Percentiles rank a stretch among this genome's conserved stretches.
Evolutionary conservation across 257 asterid species (phyloP).

Genomic region (Solanum habrochaites): DNA sequence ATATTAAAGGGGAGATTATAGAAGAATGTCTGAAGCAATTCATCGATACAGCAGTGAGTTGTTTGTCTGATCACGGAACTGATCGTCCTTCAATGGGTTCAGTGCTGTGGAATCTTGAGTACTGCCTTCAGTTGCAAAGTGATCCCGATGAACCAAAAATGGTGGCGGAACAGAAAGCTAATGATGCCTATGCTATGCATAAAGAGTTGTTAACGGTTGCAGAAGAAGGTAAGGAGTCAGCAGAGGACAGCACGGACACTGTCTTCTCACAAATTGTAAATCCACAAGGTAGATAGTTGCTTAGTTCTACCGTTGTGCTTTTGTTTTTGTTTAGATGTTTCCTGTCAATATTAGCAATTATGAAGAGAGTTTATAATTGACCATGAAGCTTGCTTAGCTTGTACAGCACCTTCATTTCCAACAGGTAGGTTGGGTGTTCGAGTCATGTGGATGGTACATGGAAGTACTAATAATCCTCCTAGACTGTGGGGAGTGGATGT

Average conservation of each 20-base stretch:
- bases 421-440: neutral
- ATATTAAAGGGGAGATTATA: conserved; percentile 21
- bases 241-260: neutral
- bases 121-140: conserved; percentile 29
- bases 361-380: neutral
- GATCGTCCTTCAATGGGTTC: conserved; percentile 70
- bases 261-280: conserved; percentile 17
- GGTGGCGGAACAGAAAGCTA: conserved; percentile 25
- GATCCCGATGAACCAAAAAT: conserved; percentile 20
- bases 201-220: conserved; percentile 16
- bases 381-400: neutral
- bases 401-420: neutral
- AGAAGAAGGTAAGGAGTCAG: conserved; percentile 10
- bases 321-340: neutral
- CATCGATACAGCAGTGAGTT: conserved; percentile 35
- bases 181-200: conserved; percentile 20
- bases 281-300: conserved; percentile 21
- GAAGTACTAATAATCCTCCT: neutral
- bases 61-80: conserved; percentile 45
- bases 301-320: neutral
- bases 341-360: neutral
- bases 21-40: conserved; percentile 40
- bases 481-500: neutral
- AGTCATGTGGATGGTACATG: neutral
- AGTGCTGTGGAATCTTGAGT: conserved; percentile 64